These are phyloP conservation scores for Pythium sp. DNA, from an alignment of 352 stramenopile species.

Conservation along the genomic window DNA sequence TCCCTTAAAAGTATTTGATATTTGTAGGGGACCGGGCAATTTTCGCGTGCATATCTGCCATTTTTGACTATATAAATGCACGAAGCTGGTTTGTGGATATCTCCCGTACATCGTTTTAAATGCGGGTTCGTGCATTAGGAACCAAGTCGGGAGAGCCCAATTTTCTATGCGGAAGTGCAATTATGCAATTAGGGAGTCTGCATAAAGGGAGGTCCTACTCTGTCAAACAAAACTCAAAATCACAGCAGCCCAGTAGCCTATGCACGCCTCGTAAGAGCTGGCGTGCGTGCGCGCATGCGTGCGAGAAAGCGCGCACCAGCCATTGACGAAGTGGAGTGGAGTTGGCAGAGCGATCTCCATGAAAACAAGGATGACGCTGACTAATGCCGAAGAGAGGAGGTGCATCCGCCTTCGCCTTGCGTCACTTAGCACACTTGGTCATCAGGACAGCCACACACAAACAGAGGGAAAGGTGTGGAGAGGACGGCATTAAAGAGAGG, in stretches of 20 bases:
- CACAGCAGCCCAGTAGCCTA: background rate
- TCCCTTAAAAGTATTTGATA: background rate
- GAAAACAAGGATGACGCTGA: background rate
- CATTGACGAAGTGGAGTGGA: background rate
- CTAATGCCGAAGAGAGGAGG: background rate
- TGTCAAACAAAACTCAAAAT: background rate
- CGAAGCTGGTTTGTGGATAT: background rate
- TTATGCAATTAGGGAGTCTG: background rate
- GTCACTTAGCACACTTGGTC: background rate
- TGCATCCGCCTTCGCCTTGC: background rate
- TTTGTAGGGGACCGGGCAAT: background rate
- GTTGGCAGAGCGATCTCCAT: background rate
- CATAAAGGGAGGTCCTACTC: background rate
- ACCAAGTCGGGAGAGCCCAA: background rate
- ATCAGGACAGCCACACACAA: background rate
- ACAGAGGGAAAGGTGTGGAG: background rate
- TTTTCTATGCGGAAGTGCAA: background rate
- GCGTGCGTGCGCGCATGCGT: constrained; percentile 7
- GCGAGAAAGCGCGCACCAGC: background rate
- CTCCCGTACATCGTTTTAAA: background rate
- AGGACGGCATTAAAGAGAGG: constrained; percentile 2
- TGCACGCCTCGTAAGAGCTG: background rate
- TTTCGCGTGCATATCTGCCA: background rate
- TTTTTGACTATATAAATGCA: background rate
- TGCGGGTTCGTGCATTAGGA: background rate